Percentiles rank a stretch among this genome's conserved stretches.
phyloP scores from a whole-genome alignment of 139 green algal genomes.

The Pseudopediastrum boryanum region DNA sequence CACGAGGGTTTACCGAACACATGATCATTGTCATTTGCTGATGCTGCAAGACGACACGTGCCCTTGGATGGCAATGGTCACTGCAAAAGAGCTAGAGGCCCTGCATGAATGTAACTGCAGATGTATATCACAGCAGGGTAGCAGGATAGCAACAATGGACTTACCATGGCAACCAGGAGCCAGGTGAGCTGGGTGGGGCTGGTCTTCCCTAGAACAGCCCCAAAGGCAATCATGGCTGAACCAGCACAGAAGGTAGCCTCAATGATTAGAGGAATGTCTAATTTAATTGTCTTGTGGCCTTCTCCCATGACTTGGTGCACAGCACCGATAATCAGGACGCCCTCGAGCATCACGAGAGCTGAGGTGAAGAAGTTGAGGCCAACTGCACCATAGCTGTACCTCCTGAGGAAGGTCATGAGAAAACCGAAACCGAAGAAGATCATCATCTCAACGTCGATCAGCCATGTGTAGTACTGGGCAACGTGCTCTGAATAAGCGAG shows the following conservation, averaged over 20 bases:
- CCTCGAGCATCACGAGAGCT: conserved; percentile 57
- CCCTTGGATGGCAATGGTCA: too few relatives aligned
- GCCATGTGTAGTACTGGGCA: conserved; percentile 34
- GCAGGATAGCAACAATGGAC: too few relatives aligned
- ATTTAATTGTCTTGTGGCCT: conserved; percentile 38
- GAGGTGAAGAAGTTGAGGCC: conserved; percentile 65
- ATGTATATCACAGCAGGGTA: too few relatives aligned
- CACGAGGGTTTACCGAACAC: too few relatives aligned
- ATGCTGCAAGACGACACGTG: too few relatives aligned
- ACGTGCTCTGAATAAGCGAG: background rate
- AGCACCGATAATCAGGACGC: conserved; percentile 42
- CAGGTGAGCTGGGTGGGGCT: conserved; percentile 60
- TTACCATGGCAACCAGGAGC: conserved; percentile 58
- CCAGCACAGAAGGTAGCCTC: conserved; percentile 59
- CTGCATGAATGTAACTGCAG: too few relatives aligned
- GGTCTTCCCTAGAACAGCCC: conserved; percentile 67
- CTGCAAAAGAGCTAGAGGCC: too few relatives aligned
- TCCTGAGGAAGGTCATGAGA: conserved; percentile 45
- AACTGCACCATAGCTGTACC: conserved; percentile 59
- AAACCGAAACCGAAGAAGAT: conserved; percentile 64
- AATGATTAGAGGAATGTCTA: conserved; percentile 65
- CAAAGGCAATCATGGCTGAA: conserved; percentile 70
- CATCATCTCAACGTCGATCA: conserved; percentile 47
- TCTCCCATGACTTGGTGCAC: conserved; percentile 43
- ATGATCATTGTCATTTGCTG: too few relatives aligned